Evolutionary conservation across 192 early-diverging fungal genomes (phyloP).

Genomic region (Backusella liffmaniae): DNA sequence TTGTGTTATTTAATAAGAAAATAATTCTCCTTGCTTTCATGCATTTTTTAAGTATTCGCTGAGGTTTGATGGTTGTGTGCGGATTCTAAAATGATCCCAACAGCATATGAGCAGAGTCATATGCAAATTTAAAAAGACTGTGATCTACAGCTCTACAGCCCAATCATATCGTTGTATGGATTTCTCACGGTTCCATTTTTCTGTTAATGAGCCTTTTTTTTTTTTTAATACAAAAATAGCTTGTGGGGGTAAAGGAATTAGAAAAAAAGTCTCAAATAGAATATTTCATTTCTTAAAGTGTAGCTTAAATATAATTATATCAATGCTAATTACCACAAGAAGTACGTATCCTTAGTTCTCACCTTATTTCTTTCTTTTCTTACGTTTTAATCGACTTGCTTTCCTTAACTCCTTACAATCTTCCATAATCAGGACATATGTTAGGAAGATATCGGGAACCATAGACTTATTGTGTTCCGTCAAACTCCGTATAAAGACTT

Average conservation of each 20-base stretch:
- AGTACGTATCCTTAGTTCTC: not conserved
- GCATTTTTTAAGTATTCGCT: not conserved
- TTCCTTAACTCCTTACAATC: not conserved
- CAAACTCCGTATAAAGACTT: not conserved
- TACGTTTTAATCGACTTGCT: not conserved
- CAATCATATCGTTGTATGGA: not conserved
- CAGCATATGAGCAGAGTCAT: not conserved
- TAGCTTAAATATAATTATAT: not conserved
- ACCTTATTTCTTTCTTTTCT: not conserved
- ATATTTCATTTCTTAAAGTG: not conserved
- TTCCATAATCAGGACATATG: not conserved
- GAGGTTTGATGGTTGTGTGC: not conserved
- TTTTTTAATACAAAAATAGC: not conserved
- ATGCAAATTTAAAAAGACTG: not conserved
- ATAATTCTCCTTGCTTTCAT: not conserved
- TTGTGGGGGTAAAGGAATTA: not conserved
- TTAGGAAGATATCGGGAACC: not conserved
- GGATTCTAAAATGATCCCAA: not conserved
- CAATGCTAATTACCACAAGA: not conserved
- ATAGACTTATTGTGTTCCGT: not conserved
- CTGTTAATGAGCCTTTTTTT: not conserved
- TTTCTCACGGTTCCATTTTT: slow-evolving; percentile 4
- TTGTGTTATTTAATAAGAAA: not conserved
- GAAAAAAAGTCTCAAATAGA: not conserved
- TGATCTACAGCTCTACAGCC: not conserved